A percentile compares a stretch with the other conserved stretches of the same genome.
Conservation (phyloP, 371 early-diverging fungal genomes). For the Mucor velutinosus region DNA sequence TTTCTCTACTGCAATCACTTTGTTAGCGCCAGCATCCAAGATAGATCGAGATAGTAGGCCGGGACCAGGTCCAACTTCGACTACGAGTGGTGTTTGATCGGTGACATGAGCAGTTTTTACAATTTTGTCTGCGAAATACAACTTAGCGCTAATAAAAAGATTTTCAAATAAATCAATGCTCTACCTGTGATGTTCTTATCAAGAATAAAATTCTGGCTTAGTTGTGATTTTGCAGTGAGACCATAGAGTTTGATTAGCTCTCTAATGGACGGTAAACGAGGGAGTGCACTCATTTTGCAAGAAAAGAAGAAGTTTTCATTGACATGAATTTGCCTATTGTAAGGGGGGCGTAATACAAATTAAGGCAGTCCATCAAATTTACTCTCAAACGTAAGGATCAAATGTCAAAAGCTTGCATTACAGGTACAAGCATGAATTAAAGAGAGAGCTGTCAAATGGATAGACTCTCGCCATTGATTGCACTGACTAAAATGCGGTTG, state of each 20-base stretch:
- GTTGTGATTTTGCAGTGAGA: slow-evolving; percentile 70
- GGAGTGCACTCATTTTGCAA: slow-evolving; percentile 16
- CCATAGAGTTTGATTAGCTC: slow-evolving; percentile 81
- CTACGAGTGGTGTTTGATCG: slow-evolving; percentile 61
- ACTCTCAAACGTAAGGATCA: background rate
- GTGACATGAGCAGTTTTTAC: slow-evolving; percentile 63
- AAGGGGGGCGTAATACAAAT: background rate
- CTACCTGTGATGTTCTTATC: slow-evolving; percentile 83
- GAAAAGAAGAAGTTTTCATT: background rate
- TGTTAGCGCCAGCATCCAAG: slow-evolving; percentile 66
- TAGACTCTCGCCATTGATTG: too few species aligned
- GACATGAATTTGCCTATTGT: background rate
- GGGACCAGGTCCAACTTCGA: slow-evolving; percentile 88
- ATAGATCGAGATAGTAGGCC: slow-evolving; percentile 82
- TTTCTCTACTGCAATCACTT: slow-evolving; percentile 79
- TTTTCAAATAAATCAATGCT: background rate
- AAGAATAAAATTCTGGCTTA: slow-evolving; percentile 86
- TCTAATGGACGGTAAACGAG: slow-evolving; percentile 68
- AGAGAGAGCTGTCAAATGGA: too few species aligned
- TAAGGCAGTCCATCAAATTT: background rate
- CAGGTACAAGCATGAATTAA: background rate
- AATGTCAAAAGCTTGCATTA: background rate
- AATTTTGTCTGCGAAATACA: slow-evolving; percentile 62
- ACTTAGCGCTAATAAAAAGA: slow-evolving; percentile 1
- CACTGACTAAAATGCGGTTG: too few species aligned